These are phyloP conservation scores for Ricinus communis DNA, from an alignment of 345 rosid genomes.

Conservation along the genomic window DNA sequence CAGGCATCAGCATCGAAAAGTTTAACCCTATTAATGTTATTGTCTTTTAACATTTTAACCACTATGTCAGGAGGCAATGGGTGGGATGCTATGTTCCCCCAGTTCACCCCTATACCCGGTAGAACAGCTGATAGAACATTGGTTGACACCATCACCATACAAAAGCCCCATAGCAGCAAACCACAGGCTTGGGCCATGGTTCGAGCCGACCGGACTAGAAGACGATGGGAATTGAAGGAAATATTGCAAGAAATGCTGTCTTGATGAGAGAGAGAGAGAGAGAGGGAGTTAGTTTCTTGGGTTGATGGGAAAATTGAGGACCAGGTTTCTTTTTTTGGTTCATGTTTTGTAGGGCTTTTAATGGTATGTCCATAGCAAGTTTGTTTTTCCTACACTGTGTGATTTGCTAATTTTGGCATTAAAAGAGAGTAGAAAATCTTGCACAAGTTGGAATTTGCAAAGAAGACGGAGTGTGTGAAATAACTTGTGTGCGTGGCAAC, in stretches of 20 bases:
- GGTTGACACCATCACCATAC: slow-evolving; percentile 31
- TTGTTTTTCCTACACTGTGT: background rate
- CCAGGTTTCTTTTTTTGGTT: background rate
- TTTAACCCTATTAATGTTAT: slow-evolving; percentile 62
- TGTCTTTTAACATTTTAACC: slow-evolving; percentile 70
- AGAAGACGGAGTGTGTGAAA: too few species aligned
- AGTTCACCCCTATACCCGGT: slow-evolving; percentile 66
- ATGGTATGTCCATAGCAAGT: background rate
- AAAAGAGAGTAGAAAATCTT: too few species aligned
- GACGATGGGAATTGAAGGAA: background rate
- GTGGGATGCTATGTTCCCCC: slow-evolving; percentile 74
- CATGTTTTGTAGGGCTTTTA: background rate
- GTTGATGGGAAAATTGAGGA: background rate
- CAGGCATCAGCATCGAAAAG: slow-evolving; percentile 72
- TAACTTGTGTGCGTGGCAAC: too few species aligned
- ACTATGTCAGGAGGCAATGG: slow-evolving; percentile 52
- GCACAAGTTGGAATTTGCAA: too few species aligned
- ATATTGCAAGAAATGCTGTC: background rate
- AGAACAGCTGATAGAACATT: slow-evolving; percentile 21
- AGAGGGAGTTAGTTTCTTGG: background rate
- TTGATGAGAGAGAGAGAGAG: background rate
- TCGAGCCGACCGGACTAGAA: slow-evolving; percentile 12
- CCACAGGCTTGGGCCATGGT: slow-evolving; percentile 13
- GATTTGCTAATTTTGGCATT: background rate
- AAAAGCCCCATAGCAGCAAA: slow-evolving; percentile 10